These are phyloP conservation scores for Clathrus columnatus DNA, from an alignment of 768 basidiomycete genomes.

Conservation along the genomic window DNA sequence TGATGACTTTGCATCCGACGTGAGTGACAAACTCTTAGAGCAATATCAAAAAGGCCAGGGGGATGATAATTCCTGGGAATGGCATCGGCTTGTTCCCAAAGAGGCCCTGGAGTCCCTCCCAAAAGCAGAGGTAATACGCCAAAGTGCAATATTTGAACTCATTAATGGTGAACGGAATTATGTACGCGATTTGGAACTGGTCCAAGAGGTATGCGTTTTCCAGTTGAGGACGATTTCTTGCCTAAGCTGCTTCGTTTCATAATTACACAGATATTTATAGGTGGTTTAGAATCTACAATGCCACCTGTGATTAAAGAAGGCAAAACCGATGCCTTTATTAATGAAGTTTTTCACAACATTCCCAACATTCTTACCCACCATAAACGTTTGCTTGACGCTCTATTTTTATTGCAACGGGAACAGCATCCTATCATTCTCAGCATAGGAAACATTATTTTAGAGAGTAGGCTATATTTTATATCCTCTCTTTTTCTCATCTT, in stretches of 20 bases:
- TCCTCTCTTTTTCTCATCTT: conserved; percentile 8
- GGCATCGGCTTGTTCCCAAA: conserved; percentile 72
- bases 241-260: conserved; percentile 2
- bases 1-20: conserved; percentile 32
- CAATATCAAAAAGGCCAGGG: conserved; percentile 63
- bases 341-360: conserved; percentile 81
- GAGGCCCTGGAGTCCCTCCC: conserved; percentile 63
- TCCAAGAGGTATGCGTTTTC: conserved; percentile 47
- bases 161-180: conserved; percentile 88
- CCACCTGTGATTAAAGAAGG: conserved; percentile 58
- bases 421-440: conserved; percentile 78
- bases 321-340: conserved; percentile 54
- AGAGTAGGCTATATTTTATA: conserved; percentile 42
- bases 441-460: conserved; percentile 78
- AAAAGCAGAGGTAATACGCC: conserved; percentile 72
- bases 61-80: conserved; percentile 64
- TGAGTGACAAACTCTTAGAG: conserved; percentile 31
- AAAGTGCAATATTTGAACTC: conserved; percentile 82
- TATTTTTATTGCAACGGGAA: conserved; percentile 77
- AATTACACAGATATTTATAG: conserved; percentile 55
- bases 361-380: conserved; percentile 59
- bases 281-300: conserved; percentile 47
- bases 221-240: neutral
- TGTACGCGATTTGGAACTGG: conserved; percentile 65
- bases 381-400: conserved; percentile 53